phyloP scores from a whole-genome alignment of 1,284 basidiomycete species.

The Tetrapyrgos nigripes region DNA sequence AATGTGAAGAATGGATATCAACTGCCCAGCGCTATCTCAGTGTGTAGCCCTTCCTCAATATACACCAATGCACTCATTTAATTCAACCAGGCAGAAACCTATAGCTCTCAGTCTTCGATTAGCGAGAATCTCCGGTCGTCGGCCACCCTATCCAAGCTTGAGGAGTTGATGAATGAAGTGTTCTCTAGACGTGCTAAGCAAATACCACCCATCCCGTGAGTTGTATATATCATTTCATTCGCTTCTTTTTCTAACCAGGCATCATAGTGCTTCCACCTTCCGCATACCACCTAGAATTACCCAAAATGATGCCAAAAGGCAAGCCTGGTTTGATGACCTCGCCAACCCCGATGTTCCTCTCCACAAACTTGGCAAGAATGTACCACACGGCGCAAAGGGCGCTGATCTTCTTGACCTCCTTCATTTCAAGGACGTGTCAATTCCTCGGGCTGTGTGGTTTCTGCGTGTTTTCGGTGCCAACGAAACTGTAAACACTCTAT shows the following conservation, averaged over 20 bases:
- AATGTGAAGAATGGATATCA: slow-evolving; percentile 85
- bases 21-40: slow-evolving; percentile 66
- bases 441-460: slow-evolving; percentile 94
- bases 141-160: slow-evolving; percentile 69
- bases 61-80: not conserved
- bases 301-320: slow-evolving; percentile 87
- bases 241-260: slow-evolving; percentile 7
- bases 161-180: slow-evolving; percentile 83
- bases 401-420: slow-evolving; percentile 91
- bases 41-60: slow-evolving; percentile 37
- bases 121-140: slow-evolving; percentile 56
- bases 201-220: slow-evolving; percentile 67
- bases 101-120: slow-evolving; percentile 63
- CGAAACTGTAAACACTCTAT: slow-evolving; percentile 74
- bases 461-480: slow-evolving; percentile 94
- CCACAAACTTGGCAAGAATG: slow-evolving; percentile 85
- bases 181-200: slow-evolving; percentile 68
- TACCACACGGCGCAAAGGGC: slow-evolving; percentile 94
- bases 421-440: slow-evolving; percentile 81
- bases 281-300: slow-evolving; percentile 90
- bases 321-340: slow-evolving; percentile 91
- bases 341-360: slow-evolving; percentile 91
- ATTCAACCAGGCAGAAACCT: slow-evolving; percentile 64
- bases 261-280: slow-evolving; percentile 72
- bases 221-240: slow-evolving; percentile 19